phyloP scores from a whole-genome alignment of 352 stramenopile species.

The Pythium brachiatum region DNA sequence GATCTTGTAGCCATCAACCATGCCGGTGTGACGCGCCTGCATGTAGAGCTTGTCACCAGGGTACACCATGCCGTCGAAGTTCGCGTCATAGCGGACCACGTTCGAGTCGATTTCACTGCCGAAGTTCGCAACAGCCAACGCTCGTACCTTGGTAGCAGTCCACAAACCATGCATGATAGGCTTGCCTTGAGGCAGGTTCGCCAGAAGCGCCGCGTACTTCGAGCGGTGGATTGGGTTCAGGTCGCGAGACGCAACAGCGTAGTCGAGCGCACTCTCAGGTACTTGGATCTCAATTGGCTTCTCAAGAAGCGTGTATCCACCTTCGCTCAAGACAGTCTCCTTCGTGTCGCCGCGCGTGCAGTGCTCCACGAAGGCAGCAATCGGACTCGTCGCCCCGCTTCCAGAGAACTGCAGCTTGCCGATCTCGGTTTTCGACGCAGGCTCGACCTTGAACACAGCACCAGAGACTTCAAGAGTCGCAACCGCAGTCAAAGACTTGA shows the following conservation, averaged over 20 bases:
- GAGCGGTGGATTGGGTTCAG: conserved; percentile 88
- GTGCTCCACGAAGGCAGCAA: conserved; percentile 10
- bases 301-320: conserved; percentile 66
- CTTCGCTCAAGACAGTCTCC: conserved; percentile 39
- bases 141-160: conserved; percentile 81
- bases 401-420: conserved; percentile 21
- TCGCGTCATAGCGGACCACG: conserved; percentile 69
- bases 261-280: conserved; percentile 55
- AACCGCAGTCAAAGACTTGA: conserved; percentile 38
- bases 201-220: conserved; percentile 67
- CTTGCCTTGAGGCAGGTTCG: conserved; percentile 62
- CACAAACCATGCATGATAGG: conserved; percentile 90
- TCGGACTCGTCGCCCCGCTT: conserved; percentile 12
- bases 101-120: conserved; percentile 55
- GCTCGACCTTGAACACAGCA: conserved; percentile 37
- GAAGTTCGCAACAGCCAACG: conserved; percentile 58
- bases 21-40: conserved; percentile 69
- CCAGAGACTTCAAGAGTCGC: conserved; percentile 51
- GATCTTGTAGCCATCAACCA: conserved; percentile 62
- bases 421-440: conserved; percentile 28
- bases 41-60: conserved; percentile 76
- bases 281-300: conserved; percentile 67
- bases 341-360: conserved; percentile 11
- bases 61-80: conserved; percentile 89
- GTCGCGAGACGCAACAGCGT: conserved; percentile 79